Evolutionary conservation across 306 rosid genomes (phyloP), one percentile per base, ranked within the genome.

Genomic region (Cucurbita maxima): DNA sequence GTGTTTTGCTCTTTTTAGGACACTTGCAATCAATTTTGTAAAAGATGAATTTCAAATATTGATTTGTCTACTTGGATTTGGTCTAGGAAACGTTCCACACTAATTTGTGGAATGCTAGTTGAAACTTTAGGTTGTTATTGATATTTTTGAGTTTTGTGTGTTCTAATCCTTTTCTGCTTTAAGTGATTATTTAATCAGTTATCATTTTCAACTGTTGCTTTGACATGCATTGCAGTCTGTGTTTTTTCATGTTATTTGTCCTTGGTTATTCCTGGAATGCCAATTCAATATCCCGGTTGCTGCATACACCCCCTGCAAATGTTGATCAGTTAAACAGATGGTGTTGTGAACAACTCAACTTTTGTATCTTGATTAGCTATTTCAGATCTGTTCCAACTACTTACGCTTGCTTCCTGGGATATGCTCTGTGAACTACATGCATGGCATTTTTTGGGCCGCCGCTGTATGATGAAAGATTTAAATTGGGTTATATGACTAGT

Each of bases 251-350:
- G 45, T 40, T 20, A 55, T 57, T 22, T 45, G 12, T 55, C 18
- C 67, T 41, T 41, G 67, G 66, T 60, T 55, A 41, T 77, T 82
- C 83, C 80, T 75, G 79, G 92, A 79, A 82, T 85, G 83, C 87
- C 84, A 85, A 76, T 82, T 84, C 75, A 79, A 83, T 84, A 88
- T 86, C 89, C 88, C 77, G 85, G 96, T 82, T 87, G 88, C 88
- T 75, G 96, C 81, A 82, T 82, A 85, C 76, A 82, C 86, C 84
- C 87, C 80, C 79, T 72, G 71, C 81, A 69, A 67, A 77, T 76
- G 89, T 88, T 73, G 79, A 84, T 77, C 82, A 79, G 76, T 77
- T 87, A 82, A 70, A 74, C 78, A 73, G 79, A 36, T 78, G 72
- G 73, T 72, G 67, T 58, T 71, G 73, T 72, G 64, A 76, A 66